Evolutionary conservation across 345 rosid species (phyloP).

Genomic region (Viola odorata): DNA sequence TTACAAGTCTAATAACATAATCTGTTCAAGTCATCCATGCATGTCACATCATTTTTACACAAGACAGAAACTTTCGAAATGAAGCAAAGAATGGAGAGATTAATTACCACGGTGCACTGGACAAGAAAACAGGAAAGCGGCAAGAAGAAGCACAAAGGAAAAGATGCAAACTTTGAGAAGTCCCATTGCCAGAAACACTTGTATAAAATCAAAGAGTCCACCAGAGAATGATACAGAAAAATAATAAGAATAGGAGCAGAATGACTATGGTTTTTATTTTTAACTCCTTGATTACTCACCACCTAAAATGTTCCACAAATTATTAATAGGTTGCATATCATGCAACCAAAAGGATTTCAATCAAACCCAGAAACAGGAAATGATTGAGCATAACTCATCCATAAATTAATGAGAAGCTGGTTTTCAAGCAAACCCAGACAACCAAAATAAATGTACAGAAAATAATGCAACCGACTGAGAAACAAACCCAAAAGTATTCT

Average conservation of each 20-base stretch:
- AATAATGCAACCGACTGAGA: no score
- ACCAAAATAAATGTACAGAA: no score
- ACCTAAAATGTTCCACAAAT: no score
- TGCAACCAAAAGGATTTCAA: no score
- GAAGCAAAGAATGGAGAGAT: background rate
- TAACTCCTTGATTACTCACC: no score
- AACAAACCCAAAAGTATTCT: no score
- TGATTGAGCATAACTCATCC: no score
- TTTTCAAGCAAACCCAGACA: no score
- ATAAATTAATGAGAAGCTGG: no score
- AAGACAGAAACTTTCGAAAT: background rate
- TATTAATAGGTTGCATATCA: no score
- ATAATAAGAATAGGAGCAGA: background rate
- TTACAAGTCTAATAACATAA: background rate
- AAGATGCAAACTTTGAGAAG: constrained; percentile 10
- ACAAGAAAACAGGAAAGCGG: constrained; percentile 32
- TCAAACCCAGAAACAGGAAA: no score
- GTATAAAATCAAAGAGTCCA: background rate
- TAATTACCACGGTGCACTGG: constrained; percentile 20
- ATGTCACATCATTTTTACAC: background rate
- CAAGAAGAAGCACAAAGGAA: constrained; percentile 18
- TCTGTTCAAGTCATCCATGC: background rate
- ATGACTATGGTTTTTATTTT: background rate
- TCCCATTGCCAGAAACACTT: constrained; percentile 20
- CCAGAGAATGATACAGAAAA: background rate